phyloP scores from a whole-genome alignment of 495 filamentous ascomycete species.

The Recurvomyces mirabilis region DNA sequence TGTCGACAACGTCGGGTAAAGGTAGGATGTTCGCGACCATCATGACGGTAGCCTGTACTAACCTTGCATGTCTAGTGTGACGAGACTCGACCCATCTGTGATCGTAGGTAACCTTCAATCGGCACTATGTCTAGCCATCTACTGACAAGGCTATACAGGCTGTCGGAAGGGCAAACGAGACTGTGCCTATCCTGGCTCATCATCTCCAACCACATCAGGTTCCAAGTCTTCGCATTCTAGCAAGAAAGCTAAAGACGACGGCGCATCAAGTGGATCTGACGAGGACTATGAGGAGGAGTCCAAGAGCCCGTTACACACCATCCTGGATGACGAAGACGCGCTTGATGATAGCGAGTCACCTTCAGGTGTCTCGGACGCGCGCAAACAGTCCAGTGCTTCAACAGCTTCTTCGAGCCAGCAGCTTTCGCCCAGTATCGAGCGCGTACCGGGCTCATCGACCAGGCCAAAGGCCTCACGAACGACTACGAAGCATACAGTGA shows the following conservation, averaged over 20 bases:
- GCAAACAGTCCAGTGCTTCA: neutral
- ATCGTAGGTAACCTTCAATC: conserved; percentile 40
- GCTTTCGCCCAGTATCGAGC: neutral
- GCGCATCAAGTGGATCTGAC: conserved; percentile 40
- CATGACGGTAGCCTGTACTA: too few relatives aligned
- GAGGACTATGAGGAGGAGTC: conserved; percentile 44
- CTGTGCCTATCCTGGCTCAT: conserved; percentile 64
- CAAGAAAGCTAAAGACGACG: conserved; percentile 31
- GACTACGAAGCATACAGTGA: conserved; percentile 3
- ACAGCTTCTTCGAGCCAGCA: neutral
- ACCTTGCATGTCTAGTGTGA: conserved; percentile 72
- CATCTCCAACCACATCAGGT: conserved; percentile 21
- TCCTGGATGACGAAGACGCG: conserved; percentile 56
- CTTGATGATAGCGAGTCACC: conserved; percentile 10
- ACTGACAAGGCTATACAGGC: conserved; percentile 34
- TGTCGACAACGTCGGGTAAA: conserved; percentile 85
- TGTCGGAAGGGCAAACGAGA: conserved; percentile 78
- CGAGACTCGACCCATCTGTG: conserved; percentile 75
- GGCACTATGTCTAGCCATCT: neutral
- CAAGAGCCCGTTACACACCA: conserved; percentile 44
- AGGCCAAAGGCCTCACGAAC: conserved; percentile 6
- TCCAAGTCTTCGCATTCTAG: neutral
- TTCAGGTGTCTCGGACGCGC: conserved; percentile 6
- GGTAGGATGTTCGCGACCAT: conserved; percentile 35
- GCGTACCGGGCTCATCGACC: neutral